These are phyloP conservation scores for Gelatoporia subvermispora DNA, from an alignment of 768 basidiomycete species.

Conservation along the genomic window DNA sequence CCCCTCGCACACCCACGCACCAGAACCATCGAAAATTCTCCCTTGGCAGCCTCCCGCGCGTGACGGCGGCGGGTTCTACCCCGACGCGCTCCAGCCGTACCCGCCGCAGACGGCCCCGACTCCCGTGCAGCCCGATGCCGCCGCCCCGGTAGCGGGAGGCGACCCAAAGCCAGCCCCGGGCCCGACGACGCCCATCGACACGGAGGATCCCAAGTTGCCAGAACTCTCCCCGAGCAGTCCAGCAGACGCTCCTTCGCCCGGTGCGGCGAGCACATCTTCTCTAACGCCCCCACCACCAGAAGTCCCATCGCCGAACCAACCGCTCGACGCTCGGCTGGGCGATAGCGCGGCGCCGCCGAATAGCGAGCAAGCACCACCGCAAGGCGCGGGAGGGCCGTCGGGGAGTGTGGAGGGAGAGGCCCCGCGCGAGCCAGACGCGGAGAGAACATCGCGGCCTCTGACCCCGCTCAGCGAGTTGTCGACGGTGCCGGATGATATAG, in stretches of 20 bases:
- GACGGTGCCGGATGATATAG: conserved; percentile 57
- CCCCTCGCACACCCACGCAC: conserved; percentile 20
- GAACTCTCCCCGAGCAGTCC: conserved; percentile 14
- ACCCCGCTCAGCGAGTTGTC: conserved; percentile 79
- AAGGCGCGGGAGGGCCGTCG: conserved; percentile 6
- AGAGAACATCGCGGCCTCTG: conserved; percentile 47
- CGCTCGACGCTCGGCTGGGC: no score
- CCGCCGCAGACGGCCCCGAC: conserved; percentile 4
- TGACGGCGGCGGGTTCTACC: conserved; percentile 16
- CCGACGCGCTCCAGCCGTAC: conserved; percentile 17
- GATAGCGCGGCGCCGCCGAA: conserved; percentile 11
- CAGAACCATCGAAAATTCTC: conserved; percentile 17
- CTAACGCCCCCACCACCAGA: conserved; percentile 25
- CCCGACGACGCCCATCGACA: conserved; percentile 11
- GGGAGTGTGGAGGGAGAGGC: conserved; percentile 6
- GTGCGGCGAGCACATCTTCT: conserved; percentile 20
- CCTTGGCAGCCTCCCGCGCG: conserved; percentile 21
- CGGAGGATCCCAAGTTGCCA: conserved; percentile 12
- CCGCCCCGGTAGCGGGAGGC: conserved; percentile 2
- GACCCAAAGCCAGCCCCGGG: neutral
- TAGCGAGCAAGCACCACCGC: conserved; percentile 1
- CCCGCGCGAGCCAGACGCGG: conserved; percentile 18
- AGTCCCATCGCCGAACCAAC: no score
- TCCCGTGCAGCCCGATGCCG: no score
- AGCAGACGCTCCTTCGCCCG: conserved; percentile 19